Evolutionary conservation across 192 early-diverging fungal species (phyloP), one percentile per base, ranked within the genome.

Genomic region (Coemansia sp.): DNA sequence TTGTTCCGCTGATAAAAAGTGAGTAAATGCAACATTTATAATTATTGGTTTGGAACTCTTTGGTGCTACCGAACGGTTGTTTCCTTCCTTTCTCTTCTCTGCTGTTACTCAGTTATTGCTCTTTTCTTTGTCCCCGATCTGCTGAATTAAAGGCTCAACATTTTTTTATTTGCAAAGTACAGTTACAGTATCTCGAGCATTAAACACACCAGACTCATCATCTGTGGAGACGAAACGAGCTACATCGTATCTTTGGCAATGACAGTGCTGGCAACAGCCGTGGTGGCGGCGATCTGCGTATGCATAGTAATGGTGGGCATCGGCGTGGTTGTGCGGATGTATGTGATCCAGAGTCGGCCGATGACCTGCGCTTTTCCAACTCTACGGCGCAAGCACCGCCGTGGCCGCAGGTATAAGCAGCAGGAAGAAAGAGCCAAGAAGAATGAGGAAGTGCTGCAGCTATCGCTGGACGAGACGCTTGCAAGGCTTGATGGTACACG

Each of bases 391-490:
- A 58, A 37, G 8, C 12, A 22, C 13, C 13, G 56, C 16, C 12
- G 61, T 9, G 42, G 58, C 19, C 43, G 55, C 11, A 21, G 55
- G 48, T n/a, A 48, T 4, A 46, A 66, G 55, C 51, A 64, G 26
- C 62, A 55, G 39, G 39, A 6, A 21, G 40, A 39, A 5, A 39
- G 59, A 1, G 49, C 61, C 46, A 67, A 70, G 42, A 66, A 46
- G 43, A 57, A 63, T 43, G 71, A 73, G 32, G 68, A 66, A 3
- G 65, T 73, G 19, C 74, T 66, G 49, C 51, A 59, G 15, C 59
- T 85, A 48, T 57, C 67, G n/a, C 58, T 70, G 26, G 73, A 76
- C 62, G 63, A 70, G 26, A 68, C 65, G 5, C 62, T 81, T 54
- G 64, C 39, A 21, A 59, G 65, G 54, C 78, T 81, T 6, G 41